Evolutionary conservation across 2,329 filamentous ascomycete genomes (phyloP).

Genomic region (Fusarium abutilonis): DNA sequence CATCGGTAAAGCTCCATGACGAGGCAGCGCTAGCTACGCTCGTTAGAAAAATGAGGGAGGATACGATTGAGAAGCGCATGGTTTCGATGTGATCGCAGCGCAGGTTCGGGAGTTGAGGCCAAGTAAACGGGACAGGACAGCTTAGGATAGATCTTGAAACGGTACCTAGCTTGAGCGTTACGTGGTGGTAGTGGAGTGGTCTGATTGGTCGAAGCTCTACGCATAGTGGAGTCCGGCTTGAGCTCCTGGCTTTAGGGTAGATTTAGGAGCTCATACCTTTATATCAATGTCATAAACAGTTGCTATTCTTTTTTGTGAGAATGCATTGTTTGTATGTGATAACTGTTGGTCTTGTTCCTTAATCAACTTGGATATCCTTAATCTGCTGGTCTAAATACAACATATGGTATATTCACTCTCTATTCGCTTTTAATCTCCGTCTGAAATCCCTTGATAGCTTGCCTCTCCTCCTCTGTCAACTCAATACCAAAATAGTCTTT

Average conservation of each 20-base stretch:
- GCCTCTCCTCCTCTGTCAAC: slow-evolving; percentile 60
- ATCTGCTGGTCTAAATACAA: neutral
- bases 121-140: slow-evolving; percentile 45
- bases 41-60: slow-evolving; percentile 58
- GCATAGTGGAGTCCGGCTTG: slow-evolving; percentile 12
- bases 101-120: slow-evolving; percentile 36
- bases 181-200: slow-evolving; percentile 43
- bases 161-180: slow-evolving; percentile 39
- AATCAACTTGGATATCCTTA: too few species aligned
- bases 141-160: slow-evolving; percentile 43
- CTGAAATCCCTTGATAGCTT: slow-evolving; percentile 60
- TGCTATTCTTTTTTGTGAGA: too few species aligned
- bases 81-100: slow-evolving; percentile 39
- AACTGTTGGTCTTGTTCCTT: too few species aligned
- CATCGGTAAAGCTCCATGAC: slow-evolving; percentile 80
- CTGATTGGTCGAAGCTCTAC: slow-evolving; percentile 42
- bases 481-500: slow-evolving; percentile 63
- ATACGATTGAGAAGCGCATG: slow-evolving; percentile 54
- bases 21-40: slow-evolving; percentile 63
- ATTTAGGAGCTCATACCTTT: neutral
- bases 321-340: too few species aligned
- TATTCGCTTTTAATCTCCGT: slow-evolving; percentile 53
- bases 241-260: slow-evolving; percentile 32
- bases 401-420: slow-evolving; percentile 2
- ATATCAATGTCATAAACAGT: too few species aligned